Evolutionary conservation across 306 rosid genomes (phyloP).

Genomic region (Rubus idaeus): DNA sequence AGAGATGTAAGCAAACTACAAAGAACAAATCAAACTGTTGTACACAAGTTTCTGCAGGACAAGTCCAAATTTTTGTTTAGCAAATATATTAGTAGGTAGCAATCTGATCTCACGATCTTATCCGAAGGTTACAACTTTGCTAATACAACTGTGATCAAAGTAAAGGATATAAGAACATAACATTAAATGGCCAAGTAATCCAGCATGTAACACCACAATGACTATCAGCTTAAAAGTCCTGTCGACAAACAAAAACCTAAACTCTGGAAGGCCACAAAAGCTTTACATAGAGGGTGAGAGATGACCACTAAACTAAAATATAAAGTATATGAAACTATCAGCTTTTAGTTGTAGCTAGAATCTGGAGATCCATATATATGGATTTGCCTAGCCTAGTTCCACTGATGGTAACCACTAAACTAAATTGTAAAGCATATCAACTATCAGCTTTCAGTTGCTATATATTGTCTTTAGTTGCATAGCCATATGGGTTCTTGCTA

Average conservation of each 20-base stretch:
- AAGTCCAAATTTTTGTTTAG: neutral
- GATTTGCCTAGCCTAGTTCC: conserved; percentile 92
- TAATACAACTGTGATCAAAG: neutral
- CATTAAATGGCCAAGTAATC: conserved; percentile 38
- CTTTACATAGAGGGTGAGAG: conserved; percentile 25
- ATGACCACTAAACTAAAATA: conserved; percentile 13
- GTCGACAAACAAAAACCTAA: conserved; percentile 23
- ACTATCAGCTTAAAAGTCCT: conserved; percentile 20
- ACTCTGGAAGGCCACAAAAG: conserved; percentile 41
- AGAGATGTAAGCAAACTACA: neutral
- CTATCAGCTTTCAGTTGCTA: conserved; percentile 26
- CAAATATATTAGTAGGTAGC: neutral
- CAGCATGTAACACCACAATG: conserved; percentile 30
- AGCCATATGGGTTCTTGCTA: conserved; percentile 93
- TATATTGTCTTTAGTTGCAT: conserved; percentile 39
- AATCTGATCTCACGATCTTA: neutral
- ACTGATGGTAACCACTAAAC: conserved; percentile 39
- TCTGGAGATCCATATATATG: conserved; percentile 51
- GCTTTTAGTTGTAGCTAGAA: conserved; percentile 28
- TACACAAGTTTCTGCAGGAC: neutral
- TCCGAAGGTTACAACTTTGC: conserved; percentile 5
- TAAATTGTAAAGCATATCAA: conserved; percentile 6
- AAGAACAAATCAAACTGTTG: neutral
- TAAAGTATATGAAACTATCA: conserved; percentile 18
- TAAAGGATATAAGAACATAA: neutral